phyloP scores from a whole-genome alignment of 1,284 basidiomycete species.

The Prillingera fragicola region DNA sequence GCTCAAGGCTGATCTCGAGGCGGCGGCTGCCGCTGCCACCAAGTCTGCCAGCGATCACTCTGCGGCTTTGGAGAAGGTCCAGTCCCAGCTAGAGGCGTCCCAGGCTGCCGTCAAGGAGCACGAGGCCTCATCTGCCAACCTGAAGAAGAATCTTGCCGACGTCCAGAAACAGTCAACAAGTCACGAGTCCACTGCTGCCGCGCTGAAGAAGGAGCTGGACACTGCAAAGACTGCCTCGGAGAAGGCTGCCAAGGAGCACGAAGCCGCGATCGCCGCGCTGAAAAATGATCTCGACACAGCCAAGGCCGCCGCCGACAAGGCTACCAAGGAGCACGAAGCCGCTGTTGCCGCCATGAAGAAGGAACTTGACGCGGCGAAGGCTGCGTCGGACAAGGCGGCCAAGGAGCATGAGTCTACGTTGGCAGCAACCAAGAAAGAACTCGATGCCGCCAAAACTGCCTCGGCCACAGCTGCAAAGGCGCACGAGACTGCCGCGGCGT shows the following conservation, averaged over 20 bases:
- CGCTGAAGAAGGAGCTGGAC: slow-evolving; percentile 3
- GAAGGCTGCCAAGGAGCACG: slow-evolving; percentile 4
- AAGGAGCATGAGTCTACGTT: slow-evolving; percentile 4
- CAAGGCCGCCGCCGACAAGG: not conserved
- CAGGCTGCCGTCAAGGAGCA: slow-evolving; percentile 3
- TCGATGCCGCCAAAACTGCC: not conserved
- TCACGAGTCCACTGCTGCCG: not conserved
- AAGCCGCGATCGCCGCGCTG: not conserved
- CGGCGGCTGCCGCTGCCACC: too few species aligned
- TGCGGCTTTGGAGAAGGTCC: not conserved
- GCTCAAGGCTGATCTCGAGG: too few species aligned
- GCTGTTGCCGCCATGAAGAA: slow-evolving; percentile 7
- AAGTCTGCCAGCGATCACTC: too few species aligned
- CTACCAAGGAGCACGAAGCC: slow-evolving; percentile 3
- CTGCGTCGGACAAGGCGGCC: too few species aligned
- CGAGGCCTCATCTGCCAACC: slow-evolving; percentile 5
- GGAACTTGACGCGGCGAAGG: slow-evolving; percentile 1
- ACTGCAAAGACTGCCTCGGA: not conserved
- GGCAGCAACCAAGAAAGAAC: not conserved
- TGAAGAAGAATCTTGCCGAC: slow-evolving; percentile 3
- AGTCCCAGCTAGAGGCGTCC: not conserved
- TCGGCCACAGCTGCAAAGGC: not conserved
- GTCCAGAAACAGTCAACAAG: not conserved
- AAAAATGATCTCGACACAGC: not conserved
- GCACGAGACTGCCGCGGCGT: slow-evolving; percentile 6